Conservation (phyloP, 352 stramenopile genomes). For the Phytophthora sojae region DNA sequence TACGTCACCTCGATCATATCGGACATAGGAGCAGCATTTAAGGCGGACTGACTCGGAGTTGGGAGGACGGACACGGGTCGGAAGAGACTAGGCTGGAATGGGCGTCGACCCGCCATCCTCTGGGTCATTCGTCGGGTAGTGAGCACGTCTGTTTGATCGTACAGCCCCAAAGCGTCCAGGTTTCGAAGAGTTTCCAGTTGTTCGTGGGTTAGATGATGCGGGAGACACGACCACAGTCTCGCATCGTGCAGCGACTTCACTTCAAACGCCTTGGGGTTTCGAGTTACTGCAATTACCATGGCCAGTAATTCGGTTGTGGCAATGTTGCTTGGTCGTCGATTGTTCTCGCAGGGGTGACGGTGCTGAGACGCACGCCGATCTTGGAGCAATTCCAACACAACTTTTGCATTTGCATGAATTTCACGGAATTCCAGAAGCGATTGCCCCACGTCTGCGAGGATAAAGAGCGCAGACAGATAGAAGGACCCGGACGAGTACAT, state of each 20-base stretch:
- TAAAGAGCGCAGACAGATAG: constrained; percentile 6
- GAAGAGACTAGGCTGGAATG: not conserved
- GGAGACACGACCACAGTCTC: constrained; percentile 14
- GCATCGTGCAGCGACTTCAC: not conserved
- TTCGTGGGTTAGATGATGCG: constrained; percentile 8
- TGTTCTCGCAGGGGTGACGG: not conserved
- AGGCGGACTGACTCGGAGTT: not conserved
- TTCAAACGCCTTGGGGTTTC: not conserved
- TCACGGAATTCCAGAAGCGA: constrained; percentile 14
- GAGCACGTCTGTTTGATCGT: not conserved
- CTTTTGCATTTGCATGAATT: constrained; percentile 9
- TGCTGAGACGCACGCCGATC: constrained; percentile 3
- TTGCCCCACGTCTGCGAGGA: constrained; percentile 8
- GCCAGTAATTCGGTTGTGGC: not conserved
- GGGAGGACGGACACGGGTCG: not conserved
- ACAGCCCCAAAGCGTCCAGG: not conserved
- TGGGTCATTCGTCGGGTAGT: not conserved
- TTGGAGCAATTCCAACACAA: not conserved
- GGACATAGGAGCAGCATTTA: not conserved
- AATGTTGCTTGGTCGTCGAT: not conserved
- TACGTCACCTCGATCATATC: not conserved
- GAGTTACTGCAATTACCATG: constrained; percentile 2
- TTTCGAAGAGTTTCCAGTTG: not conserved
- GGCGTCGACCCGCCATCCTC: not conserved
- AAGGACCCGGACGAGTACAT: constrained; percentile 16